Conservation (phyloP, 805 yeast genomes). For the Metschnikowia dekortorum region DNA sequence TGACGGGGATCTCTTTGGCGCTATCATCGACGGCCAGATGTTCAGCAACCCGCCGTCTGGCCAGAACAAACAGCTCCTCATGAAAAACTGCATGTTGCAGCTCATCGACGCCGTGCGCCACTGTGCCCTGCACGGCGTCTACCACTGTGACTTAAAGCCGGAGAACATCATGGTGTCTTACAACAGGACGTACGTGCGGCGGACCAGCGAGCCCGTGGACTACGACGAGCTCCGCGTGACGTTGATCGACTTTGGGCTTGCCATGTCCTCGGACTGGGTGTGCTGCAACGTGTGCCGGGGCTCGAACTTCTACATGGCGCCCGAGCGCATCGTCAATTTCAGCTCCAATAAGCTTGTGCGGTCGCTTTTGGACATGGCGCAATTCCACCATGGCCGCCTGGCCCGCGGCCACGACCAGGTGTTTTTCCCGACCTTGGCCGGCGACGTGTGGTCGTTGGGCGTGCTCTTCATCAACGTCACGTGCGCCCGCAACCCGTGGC, state of each 20-base stretch:
- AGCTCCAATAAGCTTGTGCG: constrained; percentile 26
- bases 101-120: constrained; percentile 34
- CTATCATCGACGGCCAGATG: constrained; percentile 70
- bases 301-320: constrained; percentile 88
- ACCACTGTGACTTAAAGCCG: constrained; percentile 42
- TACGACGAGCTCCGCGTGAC: constrained; percentile 51
- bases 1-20: constrained; percentile 82
- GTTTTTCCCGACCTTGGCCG: constrained; percentile 63
- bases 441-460: constrained; percentile 87
- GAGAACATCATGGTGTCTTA: constrained; percentile 38
- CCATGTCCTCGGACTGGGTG: constrained; percentile 55
- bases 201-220: constrained; percentile 22
- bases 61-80: constrained; percentile 43
- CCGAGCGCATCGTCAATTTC: constrained; percentile 63
- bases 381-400: constrained; percentile 9
- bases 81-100: constrained; percentile 42
- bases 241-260: constrained; percentile 87
- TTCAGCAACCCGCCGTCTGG: constrained; percentile 51
- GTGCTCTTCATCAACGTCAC: constrained; percentile 74
- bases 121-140: constrained; percentile 30
- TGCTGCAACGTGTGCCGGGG: constrained; percentile 79
- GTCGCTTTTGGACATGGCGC: constrained; percentile 28
- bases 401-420: constrained; percentile 20
- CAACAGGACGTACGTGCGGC: constrained; percentile 13
- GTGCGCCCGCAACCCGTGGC: constrained; percentile 89